Evolutionary conservation across 2,329 filamentous ascomycete species (phyloP), one percentile per base, ranked within the genome.

Genomic region (Zymoseptoria ardabiliae): DNA sequence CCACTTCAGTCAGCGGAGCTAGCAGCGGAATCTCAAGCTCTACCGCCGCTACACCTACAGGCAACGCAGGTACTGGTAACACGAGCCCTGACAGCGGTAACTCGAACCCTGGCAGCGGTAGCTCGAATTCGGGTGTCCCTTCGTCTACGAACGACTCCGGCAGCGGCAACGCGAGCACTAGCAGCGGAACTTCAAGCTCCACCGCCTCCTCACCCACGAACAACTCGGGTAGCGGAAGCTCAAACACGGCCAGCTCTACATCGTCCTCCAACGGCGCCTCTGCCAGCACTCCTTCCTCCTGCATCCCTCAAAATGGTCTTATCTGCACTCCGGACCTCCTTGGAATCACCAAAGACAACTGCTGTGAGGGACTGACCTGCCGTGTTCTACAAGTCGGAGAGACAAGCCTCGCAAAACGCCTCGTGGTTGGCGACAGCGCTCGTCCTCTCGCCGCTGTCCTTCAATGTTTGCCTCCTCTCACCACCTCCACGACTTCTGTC

Each of bases 341-440:
- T 56, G 54, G 8, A 50, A 41, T 56, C 50, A 28, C 54, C 4
- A 49, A 56, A 50, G 54, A 41, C 48, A 56, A 50, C 41, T 56
- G 17, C 41, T 50, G 19, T 56, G 41, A 48, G 25, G 41, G 54
- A 50, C 50, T 23, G 41, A 48, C 54, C 41, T 50, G 41, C 54
- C 54, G 54, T 49, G 45, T 56, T 49, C 54, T 28, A 56, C 48
- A 25, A 56, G 54, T 49, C 19, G 41, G 50, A 49, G 50, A 23
- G 28, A 20, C 22, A 49, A 56, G 54, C 54, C 11, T 41, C 11
- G 35, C 11, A 41, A 41, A 41, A 41, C 35, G 35, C 35, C 35
- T 41, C 17, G 35, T 41, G 11, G 35, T 41, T 41, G 35, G 35
- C 10, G 35, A 41, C 17, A 17, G 35, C 35, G 17, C 10, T 41